Percentiles rank a stretch among this genome's conserved stretches.
phyloP scores from a whole-genome alignment of 306 rosid species.

The peach (Prunus persica) region Prunus_persica_NCBIv2 NC_034014.1:3949001-3949500 shows the following conservation, averaged over 20 bases:
- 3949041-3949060: background rate
- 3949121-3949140: background rate
- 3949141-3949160: conserved; percentile 23
- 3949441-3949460: background rate
- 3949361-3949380: conserved; percentile 4
- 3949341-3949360: background rate
- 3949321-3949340: background rate
- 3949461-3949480: conserved; percentile 27
- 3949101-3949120: background rate
- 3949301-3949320: background rate
- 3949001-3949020: background rate
- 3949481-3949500: conserved; percentile 9
- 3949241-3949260: background rate
- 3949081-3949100: background rate
- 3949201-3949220: conserved; percentile 78
- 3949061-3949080: background rate
- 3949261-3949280: background rate
- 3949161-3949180: conserved; percentile 88
- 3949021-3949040: background rate
- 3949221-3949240: conserved; percentile 63
- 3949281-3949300: background rate
- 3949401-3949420: background rate
- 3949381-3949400: conserved; percentile 5
- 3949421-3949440: background rate
- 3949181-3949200: conserved; percentile 63